Conservation (phyloP, 179 eudicot genomes). For the Beta lomatogona region DNA sequence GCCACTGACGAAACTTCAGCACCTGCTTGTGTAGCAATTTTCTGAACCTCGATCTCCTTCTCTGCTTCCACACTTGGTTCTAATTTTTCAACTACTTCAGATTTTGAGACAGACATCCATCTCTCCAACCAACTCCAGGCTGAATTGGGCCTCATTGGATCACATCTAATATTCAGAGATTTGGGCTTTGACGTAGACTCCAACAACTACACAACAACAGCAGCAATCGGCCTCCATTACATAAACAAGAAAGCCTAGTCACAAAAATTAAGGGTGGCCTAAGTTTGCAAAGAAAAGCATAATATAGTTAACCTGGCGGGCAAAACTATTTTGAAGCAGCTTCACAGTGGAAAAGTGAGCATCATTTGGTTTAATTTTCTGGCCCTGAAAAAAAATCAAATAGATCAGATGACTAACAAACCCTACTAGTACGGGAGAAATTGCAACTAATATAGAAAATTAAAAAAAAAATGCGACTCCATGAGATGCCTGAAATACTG, state of each 20-base stretch:
- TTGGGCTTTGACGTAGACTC: conserved; percentile 70
- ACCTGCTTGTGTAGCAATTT: conserved; percentile 32
- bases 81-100: conserved; percentile 33
- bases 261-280: background rate
- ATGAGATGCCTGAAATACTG: background rate
- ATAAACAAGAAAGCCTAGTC: conserved; percentile 1
- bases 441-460: background rate
- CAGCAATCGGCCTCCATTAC: conserved; percentile 2
- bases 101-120: conserved; percentile 75
- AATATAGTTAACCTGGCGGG: conserved; percentile 61
- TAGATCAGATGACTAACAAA: conserved; percentile 2
- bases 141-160: conserved; percentile 63
- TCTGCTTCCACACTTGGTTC: conserved; percentile 36
- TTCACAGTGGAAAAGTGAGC: conserved; percentile 52
- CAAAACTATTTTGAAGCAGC: conserved; percentile 65
- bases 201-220: conserved; percentile 52
- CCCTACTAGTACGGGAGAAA: background rate
- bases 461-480: no score
- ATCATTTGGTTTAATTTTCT: conserved; percentile 36
- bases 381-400: conserved; percentile 47
- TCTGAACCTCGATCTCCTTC: conserved; percentile 26
- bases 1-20: conserved; percentile 31
- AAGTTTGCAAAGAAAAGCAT: conserved; percentile 12
- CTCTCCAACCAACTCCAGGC: conserved; percentile 94
- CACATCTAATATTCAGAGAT: conserved; percentile 66